A percentile compares a stretch with the other conserved stretches of the same genome.
Evolutionary conservation across 176 grass and related monocot genomes (phyloP).

Genomic region (Oryza meyeriana): DNA sequence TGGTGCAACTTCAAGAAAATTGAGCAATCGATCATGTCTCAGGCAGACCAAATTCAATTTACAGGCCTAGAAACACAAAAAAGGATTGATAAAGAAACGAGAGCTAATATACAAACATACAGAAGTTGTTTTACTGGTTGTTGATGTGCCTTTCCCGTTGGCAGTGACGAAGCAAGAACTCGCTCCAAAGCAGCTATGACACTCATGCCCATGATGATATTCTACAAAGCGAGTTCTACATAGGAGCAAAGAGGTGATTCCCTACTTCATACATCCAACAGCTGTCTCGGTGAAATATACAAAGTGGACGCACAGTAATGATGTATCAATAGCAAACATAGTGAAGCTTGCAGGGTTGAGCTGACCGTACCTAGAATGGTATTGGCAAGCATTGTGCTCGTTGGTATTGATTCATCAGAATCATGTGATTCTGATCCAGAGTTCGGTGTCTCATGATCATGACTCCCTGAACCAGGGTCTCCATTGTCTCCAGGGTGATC

Average conservation of each 20-base stretch:
- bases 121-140: not conserved
- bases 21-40: not conserved
- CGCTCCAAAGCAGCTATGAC: not conserved
- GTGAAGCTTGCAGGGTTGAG: slow-evolving; percentile 23
- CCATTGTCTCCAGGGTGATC: slow-evolving; percentile 15
- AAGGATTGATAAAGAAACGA: not conserved
- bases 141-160: slow-evolving; percentile 11
- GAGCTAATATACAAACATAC: slow-evolving; percentile 41
- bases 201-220: not conserved
- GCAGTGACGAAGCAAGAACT: not conserved
- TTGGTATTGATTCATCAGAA: slow-evolving; percentile 49
- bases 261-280: slow-evolving; percentile 13
- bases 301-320: slow-evolving; percentile 8
- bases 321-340: slow-evolving; percentile 29
- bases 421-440: slow-evolving; percentile 45
- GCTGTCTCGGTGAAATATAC: not conserved
- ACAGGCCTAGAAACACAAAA: slow-evolving; percentile 11
- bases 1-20: slow-evolving; percentile 3
- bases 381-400: slow-evolving; percentile 39
- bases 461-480: slow-evolving; percentile 24
- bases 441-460: slow-evolving; percentile 26
- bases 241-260: not conserved
- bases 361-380: slow-evolving; percentile 34
- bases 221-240: slow-evolving; percentile 27
- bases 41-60: slow-evolving; percentile 17